Evolutionary conservation across 805 yeast species (phyloP).

Genomic region (Candida patagonica): DNA sequence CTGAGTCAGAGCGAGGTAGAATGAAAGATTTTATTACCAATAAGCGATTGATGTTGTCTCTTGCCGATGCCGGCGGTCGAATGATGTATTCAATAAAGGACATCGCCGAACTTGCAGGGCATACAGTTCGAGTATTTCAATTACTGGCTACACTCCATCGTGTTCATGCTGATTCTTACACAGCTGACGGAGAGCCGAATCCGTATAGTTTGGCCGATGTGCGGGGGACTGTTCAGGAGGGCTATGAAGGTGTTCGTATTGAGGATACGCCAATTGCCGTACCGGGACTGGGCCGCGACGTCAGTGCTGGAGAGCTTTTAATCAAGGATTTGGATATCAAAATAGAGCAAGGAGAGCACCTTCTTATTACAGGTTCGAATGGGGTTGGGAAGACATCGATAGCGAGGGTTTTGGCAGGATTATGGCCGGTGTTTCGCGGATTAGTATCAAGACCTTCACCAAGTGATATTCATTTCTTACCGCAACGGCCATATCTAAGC

Average conservation of each 20-base stretch:
- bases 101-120: constrained; percentile 82
- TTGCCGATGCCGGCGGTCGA: constrained; percentile 93
- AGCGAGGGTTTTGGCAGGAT: constrained; percentile 71
- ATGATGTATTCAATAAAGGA: constrained; percentile 92
- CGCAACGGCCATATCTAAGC: constrained; percentile 79
- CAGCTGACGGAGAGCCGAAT: constrained; percentile 5
- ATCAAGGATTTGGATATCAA: constrained; percentile 55
- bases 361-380: constrained; percentile 76
- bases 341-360: constrained; percentile 52
- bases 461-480: constrained; percentile 64
- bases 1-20: constrained; percentile 30
- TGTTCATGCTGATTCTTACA: constrained; percentile 50
- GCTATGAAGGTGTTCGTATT: constrained; percentile 70
- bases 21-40: constrained; percentile 87
- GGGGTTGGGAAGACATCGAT: constrained; percentile 88
- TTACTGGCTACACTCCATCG: constrained; percentile 70
- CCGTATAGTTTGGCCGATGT: constrained; percentile 39
- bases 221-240: constrained; percentile 70
- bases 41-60: constrained; percentile 78
- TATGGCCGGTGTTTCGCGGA: constrained; percentile 87
- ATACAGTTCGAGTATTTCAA: constrained; percentile 76
- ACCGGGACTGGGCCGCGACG: constrained; percentile 38
- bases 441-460: constrained; percentile 63
- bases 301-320: constrained; percentile 42
- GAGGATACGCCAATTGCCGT: constrained; percentile 76